These are phyloP conservation scores for Wickerhamiella kazuoi DNA, from an alignment of 805 yeast genomes.

Conservation along the genomic window DNA sequence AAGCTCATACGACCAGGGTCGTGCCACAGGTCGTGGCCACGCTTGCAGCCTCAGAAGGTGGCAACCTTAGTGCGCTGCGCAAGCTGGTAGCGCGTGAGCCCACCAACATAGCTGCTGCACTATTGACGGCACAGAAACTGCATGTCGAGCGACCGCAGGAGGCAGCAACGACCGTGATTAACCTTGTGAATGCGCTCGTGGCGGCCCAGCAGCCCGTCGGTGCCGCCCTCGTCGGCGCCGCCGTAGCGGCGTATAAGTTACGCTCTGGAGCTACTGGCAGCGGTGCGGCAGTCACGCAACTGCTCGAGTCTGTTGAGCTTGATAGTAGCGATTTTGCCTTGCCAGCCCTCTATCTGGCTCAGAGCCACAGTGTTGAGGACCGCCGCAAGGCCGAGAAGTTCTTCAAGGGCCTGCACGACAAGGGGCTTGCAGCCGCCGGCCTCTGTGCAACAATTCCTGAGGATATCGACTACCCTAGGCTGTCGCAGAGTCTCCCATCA, in stretches of 20 bases:
- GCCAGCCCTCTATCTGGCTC: slow-evolving; percentile 2
- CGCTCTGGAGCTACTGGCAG: not conserved
- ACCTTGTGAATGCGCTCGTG: slow-evolving; percentile 14
- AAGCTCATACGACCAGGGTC: slow-evolving; percentile 8
- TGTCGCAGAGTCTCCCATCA: slow-evolving; percentile 2
- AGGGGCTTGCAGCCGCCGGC: slow-evolving; percentile 6
- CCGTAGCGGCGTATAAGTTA: slow-evolving; percentile 33
- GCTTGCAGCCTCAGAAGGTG: not conserved
- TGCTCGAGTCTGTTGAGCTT: not conserved
- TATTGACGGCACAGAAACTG: slow-evolving; percentile 16
- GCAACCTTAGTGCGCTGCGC: not conserved
- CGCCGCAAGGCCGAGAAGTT: slow-evolving; percentile 1
- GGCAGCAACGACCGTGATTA: not conserved
- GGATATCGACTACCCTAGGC: not conserved
- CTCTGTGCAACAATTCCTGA: not conserved
- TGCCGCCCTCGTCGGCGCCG: slow-evolving; percentile 35
- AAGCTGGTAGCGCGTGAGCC: slow-evolving; percentile 8
- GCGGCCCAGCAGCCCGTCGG: slow-evolving; percentile 8
- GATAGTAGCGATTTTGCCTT: slow-evolving; percentile 1
- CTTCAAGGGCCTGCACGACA: slow-evolving; percentile 5
- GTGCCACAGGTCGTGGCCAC: slow-evolving; percentile 9
- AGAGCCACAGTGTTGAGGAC: slow-evolving; percentile 1
- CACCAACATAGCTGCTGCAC: slow-evolving; percentile 14
- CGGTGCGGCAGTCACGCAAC: not conserved
- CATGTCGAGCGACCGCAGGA: not conserved